Evolutionary conservation across 2,329 filamentous ascomycete genomes (phyloP), one percentile per base, ranked within the genome.

Genomic region (Colletotrichum sp.): DNA sequence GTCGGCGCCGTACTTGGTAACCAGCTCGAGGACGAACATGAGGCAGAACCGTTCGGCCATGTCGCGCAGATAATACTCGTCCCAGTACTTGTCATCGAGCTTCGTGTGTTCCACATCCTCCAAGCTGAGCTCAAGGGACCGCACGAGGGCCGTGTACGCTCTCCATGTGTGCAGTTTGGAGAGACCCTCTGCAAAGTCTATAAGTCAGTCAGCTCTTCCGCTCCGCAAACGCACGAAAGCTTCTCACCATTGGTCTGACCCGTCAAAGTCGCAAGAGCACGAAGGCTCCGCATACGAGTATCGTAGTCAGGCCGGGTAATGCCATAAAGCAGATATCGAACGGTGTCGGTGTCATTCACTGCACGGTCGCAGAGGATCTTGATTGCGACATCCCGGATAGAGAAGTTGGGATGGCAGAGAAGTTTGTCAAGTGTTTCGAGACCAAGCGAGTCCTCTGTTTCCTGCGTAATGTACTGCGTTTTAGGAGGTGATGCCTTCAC

Each of bases 391-490:
- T 95, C 93, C 78, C 93, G 89, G 77, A 96, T 93, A 24, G 93
- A 90, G 80, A 91, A 93, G 83, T 93, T 96, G 76, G 93, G 93
- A 82, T 94, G 94, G 68, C 90, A 88, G 15, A 94, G 86, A 6
- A 96, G 88, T 78, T 92, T 93, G 68, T 92, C 88, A 12, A 96
- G 87, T 0, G 94, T 96, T 57, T 89, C 88, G 13, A 92, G 81
- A 74, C 92, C 90, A 57, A 96, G 87, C 3, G 93, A 90, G 81
- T 95, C 93, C 81, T 96, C 94, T 3, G 93, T 95, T 28, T 94
- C 92, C 82, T 95, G 93, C 16, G 92, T 94, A 78, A 95, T 94
- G 82, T 95, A 94, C 79, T 93, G 91, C 67, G 93, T 91, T 82
- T 93, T 93, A 44, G 92, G 92, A 76, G 92, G 90, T 49, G 87